phyloP scores from a whole-genome alignment of 1,284 basidiomycete species.

The Malassezia furfur region DNA sequence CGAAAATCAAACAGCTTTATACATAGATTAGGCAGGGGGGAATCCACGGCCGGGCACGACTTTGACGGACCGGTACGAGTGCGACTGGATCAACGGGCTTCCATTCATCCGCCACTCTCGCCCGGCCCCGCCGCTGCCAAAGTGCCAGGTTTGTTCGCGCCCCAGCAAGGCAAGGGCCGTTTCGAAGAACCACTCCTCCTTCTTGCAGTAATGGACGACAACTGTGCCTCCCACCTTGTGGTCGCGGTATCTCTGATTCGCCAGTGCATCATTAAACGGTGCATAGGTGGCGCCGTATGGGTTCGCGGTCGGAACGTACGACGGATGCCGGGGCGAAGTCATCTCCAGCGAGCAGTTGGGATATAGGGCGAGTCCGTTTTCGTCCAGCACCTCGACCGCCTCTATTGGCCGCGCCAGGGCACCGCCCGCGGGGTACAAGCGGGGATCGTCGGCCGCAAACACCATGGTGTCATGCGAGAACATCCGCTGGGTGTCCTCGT shows the following conservation, averaged over 20 bases:
- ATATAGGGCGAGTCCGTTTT: conserved; percentile 1
- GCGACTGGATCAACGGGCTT: conserved; percentile 27
- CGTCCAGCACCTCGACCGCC: not conserved
- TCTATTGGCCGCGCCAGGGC: not conserved
- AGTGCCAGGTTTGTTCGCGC: conserved; percentile 55
- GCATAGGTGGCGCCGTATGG: conserved; percentile 12
- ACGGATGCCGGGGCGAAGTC: too few species aligned
- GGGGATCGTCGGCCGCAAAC: conserved; percentile 39
- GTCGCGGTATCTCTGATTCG: conserved; percentile 47
- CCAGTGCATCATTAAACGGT: conserved; percentile 52
- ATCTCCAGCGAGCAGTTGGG: not conserved
- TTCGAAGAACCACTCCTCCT: conserved; percentile 90
- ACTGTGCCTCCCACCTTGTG: conserved; percentile 67
- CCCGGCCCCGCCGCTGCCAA: conserved; percentile 33
- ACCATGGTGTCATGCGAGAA: conserved; percentile 42
- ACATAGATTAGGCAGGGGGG: not conserved
- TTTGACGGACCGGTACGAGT: not conserved
- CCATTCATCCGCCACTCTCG: conserved; percentile 37
- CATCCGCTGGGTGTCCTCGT: conserved; percentile 28
- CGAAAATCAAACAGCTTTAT: not conserved
- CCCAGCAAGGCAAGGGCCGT: conserved; percentile 78
- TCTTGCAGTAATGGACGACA: conserved; percentile 93
- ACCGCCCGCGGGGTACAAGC: conserved; percentile 21
- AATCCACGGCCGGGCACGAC: not conserved
- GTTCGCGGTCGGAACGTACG: not conserved